Evolutionary conservation across 2,329 filamentous ascomycete genomes (phyloP).

Genomic region (Aspergillus intermedius): DNA sequence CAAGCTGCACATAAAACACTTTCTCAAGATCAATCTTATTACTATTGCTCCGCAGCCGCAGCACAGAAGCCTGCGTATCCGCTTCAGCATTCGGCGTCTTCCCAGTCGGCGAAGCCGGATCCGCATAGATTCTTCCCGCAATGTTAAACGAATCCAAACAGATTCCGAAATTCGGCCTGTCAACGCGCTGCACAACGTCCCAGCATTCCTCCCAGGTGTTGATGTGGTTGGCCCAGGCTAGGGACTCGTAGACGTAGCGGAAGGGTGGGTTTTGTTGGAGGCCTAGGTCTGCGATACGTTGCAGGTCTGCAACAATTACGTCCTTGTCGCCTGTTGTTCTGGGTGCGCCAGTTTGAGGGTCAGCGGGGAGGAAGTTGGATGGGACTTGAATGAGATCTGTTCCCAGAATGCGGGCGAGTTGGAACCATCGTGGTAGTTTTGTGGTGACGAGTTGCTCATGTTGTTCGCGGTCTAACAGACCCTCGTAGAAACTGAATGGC

Average conservation of each 20-base stretch:
- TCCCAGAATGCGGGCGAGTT: slow-evolving; percentile 55
- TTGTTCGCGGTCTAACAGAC: slow-evolving; percentile 56
- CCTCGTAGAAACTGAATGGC: slow-evolving; percentile 74
- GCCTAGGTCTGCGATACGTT: slow-evolving; percentile 61
- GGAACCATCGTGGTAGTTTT: slow-evolving; percentile 61
- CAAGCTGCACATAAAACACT: slow-evolving; percentile 70
- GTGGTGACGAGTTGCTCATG: slow-evolving; percentile 56
- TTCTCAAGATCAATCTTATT: slow-evolving; percentile 50
- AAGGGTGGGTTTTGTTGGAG: slow-evolving; percentile 51
- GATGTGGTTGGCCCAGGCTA: slow-evolving; percentile 65
- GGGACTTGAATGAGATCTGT: slow-evolving; percentile 72
- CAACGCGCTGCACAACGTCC: slow-evolving; percentile 59
- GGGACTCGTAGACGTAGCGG: slow-evolving; percentile 65
- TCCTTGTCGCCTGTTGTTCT: slow-evolving; percentile 46
- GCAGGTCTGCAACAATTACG: slow-evolving; percentile 57
- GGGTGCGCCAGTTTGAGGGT: slow-evolving; percentile 30
- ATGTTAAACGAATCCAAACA: slow-evolving; percentile 78
- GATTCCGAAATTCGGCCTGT: slow-evolving; percentile 66
- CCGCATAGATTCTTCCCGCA: slow-evolving; percentile 62
- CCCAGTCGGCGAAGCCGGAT: slow-evolving; percentile 52
- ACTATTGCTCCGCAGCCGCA: slow-evolving; percentile 43
- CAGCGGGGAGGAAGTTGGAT: slow-evolving; percentile 55
- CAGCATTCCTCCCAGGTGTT: slow-evolving; percentile 68
- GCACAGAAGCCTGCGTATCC: slow-evolving; percentile 50
- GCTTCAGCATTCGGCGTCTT: slow-evolving; percentile 50